Evolutionary conservation across 306 rosid genomes (phyloP), one percentile per base, ranked within the genome.

Genomic region (Prunus mira): DNA sequence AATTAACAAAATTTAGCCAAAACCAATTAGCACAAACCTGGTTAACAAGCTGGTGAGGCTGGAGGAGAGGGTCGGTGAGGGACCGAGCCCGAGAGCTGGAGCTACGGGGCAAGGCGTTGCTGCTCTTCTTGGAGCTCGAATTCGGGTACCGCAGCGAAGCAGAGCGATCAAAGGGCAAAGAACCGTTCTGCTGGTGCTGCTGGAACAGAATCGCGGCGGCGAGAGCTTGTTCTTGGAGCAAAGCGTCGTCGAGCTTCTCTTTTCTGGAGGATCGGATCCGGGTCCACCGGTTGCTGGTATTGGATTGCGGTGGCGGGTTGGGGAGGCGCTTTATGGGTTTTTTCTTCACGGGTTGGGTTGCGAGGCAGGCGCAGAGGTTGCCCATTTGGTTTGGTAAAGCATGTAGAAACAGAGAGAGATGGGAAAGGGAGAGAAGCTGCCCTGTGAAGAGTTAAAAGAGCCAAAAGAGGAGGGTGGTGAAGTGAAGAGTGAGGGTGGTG

Each of bases 31-130:
- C 5, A 51, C 69, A 15, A 46, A 89, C 97, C 99, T 89, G 91
- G 72, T 85, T 86, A 74, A 87, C 87, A 50, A 96, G 97, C 75
- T 92, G 99, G 27, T 96, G 99, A 30, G 99, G 98, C 70, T 88
- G 97, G 4, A 96, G 91, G 63, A 96, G 83, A 74, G 99, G 94
- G 64, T 96, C 99, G 43, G 98, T 80, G 52, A 92, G 90, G 0
- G 99, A 91, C 67, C 99, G 86, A 6, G 99, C 84, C 9, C 99
- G 92, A 3, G 98, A 84, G 67, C 99, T 96, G 0, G 98, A 92
- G 84, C 98, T 92, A 50, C 99, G 78, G 0, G 99, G 93, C 82
- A 96, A 79, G 13, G 75, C 38, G 77, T 78, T 73, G 63, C 64
- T 73, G 47, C 71, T 86, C 84, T 82, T 91, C 82, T 88, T 96